phyloP scores from a whole-genome alignment of 2,329 filamentous ascomycete species.

The Fusarium drepaniforme region DNA sequence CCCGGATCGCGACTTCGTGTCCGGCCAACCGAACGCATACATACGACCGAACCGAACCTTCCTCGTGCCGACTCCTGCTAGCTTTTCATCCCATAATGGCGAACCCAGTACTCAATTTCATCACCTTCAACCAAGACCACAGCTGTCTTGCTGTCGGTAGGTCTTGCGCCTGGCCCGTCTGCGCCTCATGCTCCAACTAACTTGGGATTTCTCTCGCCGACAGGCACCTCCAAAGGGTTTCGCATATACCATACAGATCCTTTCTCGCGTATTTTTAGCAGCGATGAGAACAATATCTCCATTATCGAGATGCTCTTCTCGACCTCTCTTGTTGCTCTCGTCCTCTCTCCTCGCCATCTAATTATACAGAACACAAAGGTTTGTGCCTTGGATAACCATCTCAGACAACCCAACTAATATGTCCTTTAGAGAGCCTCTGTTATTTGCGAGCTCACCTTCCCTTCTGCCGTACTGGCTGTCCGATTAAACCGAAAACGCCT shows the following conservation, averaged over 20 bases:
- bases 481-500: constrained; percentile 94
- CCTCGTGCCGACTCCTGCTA: neutral
- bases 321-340: constrained; percentile 93
- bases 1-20: neutral
- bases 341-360: constrained; percentile 89
- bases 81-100: constrained; percentile 63
- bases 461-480: constrained; percentile 94
- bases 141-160: constrained; percentile 94
- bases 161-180: constrained; percentile 47
- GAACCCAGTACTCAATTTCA: constrained; percentile 88
- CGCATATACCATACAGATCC: constrained; percentile 97
- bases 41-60: neutral
- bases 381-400: constrained; percentile 34
- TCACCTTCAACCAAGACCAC: constrained; percentile 99
- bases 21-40: neutral
- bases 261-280: constrained; percentile 94
- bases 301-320: constrained; percentile 99
- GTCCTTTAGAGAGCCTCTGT: constrained; percentile 73
- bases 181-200: constrained; percentile 17
- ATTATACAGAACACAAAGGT: constrained; percentile 99
- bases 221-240: constrained; percentile 93
- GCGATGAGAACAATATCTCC: constrained; percentile 93
- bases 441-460: constrained; percentile 98
- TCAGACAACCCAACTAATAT: constrained; percentile 28
- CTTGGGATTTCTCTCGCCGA: neutral